Percentiles rank a stretch among this genome's conserved stretches.
phyloP scores from a whole-genome alignment of 1,284 basidiomycete species.

The Phellinidium pouzarii region DNA sequence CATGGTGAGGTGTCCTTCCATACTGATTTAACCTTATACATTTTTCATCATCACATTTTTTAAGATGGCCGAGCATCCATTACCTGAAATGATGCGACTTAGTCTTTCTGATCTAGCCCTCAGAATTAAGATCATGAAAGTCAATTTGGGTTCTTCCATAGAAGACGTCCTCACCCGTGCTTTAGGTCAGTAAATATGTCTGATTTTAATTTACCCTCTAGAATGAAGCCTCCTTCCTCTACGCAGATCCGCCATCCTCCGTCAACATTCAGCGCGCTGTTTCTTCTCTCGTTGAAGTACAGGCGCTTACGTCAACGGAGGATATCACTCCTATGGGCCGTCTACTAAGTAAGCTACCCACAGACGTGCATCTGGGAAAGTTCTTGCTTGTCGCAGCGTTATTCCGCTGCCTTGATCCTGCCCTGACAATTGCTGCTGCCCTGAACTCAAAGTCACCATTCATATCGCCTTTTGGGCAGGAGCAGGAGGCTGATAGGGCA shows the following conservation, averaged over 20 bases:
- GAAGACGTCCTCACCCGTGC: conserved; percentile 87
- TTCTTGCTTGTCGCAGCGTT: conserved; percentile 84
- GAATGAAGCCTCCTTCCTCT: not conserved
- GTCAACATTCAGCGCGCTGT: conserved; percentile 92
- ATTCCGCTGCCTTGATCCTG: conserved; percentile 91
- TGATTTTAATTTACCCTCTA: not conserved
- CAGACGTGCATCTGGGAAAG: conserved; percentile 95
- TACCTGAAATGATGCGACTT: conserved; percentile 94
- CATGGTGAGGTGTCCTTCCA: conserved; percentile 26
- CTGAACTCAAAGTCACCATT: conserved; percentile 94
- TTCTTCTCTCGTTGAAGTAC: conserved; percentile 84
- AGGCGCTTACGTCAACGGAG: conserved; percentile 79
- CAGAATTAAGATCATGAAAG: conserved; percentile 95
- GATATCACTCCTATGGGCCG: conserved; percentile 96
- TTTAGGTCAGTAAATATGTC: conserved; percentile 29
- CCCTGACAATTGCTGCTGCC: conserved; percentile 90
- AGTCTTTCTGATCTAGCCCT: conserved; percentile 93
- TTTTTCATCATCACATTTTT: too few species aligned
- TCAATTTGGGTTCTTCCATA: conserved; percentile 81
- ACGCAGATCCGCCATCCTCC: conserved; percentile 72
- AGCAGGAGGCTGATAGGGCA: conserved; percentile 81
- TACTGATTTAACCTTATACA: too few species aligned
- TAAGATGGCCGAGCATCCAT: conserved; percentile 85
- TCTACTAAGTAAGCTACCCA: conserved; percentile 87
- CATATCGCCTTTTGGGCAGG: conserved; percentile 81